Percentiles rank a stretch among this genome's conserved stretches.
phyloP scores from a whole-genome alignment of 352 stramenopile species.

The Thraustochytrium striatum region DNA sequence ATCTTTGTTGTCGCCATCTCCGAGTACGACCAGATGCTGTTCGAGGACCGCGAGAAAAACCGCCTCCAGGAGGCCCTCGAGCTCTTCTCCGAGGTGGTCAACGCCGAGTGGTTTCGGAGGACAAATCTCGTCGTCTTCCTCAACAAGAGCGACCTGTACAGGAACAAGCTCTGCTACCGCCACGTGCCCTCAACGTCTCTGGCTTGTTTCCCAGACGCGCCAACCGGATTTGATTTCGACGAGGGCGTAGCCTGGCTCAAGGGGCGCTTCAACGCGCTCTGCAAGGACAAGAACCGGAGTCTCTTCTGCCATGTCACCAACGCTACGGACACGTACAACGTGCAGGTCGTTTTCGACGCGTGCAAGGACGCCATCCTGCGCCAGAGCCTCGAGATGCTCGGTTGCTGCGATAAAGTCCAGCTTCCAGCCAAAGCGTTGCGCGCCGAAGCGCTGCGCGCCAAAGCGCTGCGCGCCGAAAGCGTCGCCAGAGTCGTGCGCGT shows the following conservation, averaged over 20 bases:
- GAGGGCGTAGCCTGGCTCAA: slow-evolving; percentile 72
- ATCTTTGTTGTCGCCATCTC: slow-evolving; percentile 92
- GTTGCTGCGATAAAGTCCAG: background rate
- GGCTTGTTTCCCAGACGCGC: background rate
- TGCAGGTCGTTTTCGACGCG: slow-evolving; percentile 78
- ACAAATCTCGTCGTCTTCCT: slow-evolving; percentile 93
- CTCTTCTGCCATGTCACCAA: slow-evolving; percentile 91
- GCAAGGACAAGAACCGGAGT: slow-evolving; percentile 56
- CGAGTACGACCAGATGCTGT: slow-evolving; percentile 91
- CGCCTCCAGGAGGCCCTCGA: slow-evolving; percentile 91
- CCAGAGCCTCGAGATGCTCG: slow-evolving; percentile 39
- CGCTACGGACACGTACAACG: slow-evolving; percentile 92
- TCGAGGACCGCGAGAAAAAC: slow-evolving; percentile 88
- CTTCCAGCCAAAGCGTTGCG: no score
- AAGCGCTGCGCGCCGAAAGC: no score
- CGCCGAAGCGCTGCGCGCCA: no score
- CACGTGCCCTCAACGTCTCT: slow-evolving; percentile 57
- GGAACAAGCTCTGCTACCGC: slow-evolving; percentile 85
- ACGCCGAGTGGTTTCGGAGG: slow-evolving; percentile 89
- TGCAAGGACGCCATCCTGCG: slow-evolving; percentile 80
- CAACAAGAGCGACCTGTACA: slow-evolving; percentile 96
- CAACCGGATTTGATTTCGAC: slow-evolving; percentile 61
- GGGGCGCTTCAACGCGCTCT: slow-evolving; percentile 87
- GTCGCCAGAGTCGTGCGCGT: no score
- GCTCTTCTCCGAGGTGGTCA: slow-evolving; percentile 89